Base-by-base conservation (phyloP, 2,329 filamentous ascomycete species). In the Colletotrichum australisinense region DNA sequence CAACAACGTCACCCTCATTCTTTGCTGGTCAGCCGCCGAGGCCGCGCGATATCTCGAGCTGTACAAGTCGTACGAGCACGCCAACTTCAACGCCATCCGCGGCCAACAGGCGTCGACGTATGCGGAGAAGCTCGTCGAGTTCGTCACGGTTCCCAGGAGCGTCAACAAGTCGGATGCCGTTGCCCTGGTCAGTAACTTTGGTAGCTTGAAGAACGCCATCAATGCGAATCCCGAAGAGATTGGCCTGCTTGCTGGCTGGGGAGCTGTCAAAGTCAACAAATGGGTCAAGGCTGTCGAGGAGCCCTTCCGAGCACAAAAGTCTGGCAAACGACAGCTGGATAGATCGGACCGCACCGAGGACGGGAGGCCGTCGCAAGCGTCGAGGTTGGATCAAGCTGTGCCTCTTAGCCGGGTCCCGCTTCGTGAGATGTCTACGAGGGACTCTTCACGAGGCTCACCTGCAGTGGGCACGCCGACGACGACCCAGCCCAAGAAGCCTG, bases 131-230 rank as follows among this genome's bases (percentile, higher is more conserved):
- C 88, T 99, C 72, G 92, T 97, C 9, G 96, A 98, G 76, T 98
- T 99, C 79, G 92, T 98, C 64, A 99, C 97, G 0, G 92, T 94
- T 2, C 96, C 97, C 3, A 88, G 95, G 70, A 94, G 93, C 75
- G 91, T 99, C 80, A 98, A 98, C 84, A 98, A 98, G 83, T 95
- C 95, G 1, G 97, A 99, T 83, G 95, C 97, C 0, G 91, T 98
- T 11, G 93, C 94, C 32, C 84, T 99, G 63, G 95, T 98, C 46
- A 94, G 94, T 76, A 95, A 95, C 63, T 99, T 98, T 85, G 97
- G 97, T 28, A 97, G 94, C 76, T 84, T 99, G 71, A 91, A 92
- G 77, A 94, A 93, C 49, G 96, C 96, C 0, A 88, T 98, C 72
- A 98, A 98, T 81, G 96, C 95, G 1, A 90, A 93, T 57, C 91